Evolutionary conservation across 345 rosid genomes (phyloP), one percentile per base, ranked within the genome.

Genomic region (Linum trigynum): DNA sequence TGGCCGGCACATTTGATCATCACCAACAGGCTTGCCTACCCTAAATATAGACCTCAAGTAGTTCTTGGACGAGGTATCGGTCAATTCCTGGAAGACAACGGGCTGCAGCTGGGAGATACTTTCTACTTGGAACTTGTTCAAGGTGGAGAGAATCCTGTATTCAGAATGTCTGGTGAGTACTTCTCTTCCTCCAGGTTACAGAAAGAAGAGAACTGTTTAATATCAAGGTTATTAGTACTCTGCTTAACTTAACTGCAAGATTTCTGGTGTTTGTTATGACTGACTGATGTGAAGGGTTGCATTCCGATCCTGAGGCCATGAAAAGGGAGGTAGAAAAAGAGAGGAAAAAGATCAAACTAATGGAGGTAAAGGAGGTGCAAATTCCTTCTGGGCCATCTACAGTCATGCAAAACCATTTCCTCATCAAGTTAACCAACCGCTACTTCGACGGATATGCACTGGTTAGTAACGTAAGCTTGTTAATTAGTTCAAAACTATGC

Each of bases 81-180:
- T 0, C 35, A 15, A 57, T 70, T 59, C 57, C 43, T 41, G 6
- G 1, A 0, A 36, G 64, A 15, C 1, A 65, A 64, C 57, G 7
- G 36, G 35, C 67, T 70, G 41, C 12, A 57, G 53, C 3, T 39
- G n/a, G 73, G 68, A 23, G 68, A 70, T 50, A 35, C 53, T 11
- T 42, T 70, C 36, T 57, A 23, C 38, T 50, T 70, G 39, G 55
- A 64, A 32, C 64, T 64, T 48, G 51, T 60, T 23, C 36, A 59
- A 39, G 59, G 50, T 16, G 68, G 68, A 37, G 15, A 37, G 7
- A 63, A n/a, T 3, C 67, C 68, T 38, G 16, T 38, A 39, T 51
- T 70, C n/a, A 64, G 58, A 64, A 56, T 64, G 48, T 32, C 12
- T n/a, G 42, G 73, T 70, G 48, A 57, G 68, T 57, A 43, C 38